Evolutionary conservation across 805 yeast species (phyloP), one percentile per base, ranked within the genome.

Genomic region (Candida morakotiae): DNA sequence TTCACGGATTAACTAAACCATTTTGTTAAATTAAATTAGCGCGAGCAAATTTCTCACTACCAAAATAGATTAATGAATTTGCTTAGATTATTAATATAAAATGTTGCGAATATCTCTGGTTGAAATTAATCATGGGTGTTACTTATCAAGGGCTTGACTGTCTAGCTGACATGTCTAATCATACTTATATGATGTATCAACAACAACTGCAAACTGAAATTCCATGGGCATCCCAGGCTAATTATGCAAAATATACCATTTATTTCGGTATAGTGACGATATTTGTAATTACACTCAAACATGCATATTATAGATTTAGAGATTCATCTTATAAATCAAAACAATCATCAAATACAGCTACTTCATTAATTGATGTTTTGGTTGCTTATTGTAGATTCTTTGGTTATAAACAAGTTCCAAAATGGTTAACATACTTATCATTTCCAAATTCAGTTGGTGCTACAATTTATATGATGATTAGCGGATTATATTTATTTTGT

Each of bases 181-280:
- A 41, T 6, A 50, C 37, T 17, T 68, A 56, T 37, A 40, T 31
- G 41, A 42, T 33, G 15, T 46, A 48, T 18, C 15, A 31, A 4
- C 40, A n/a, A 9, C 41, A 31, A 9, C 64, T 66, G 40, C 73
- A 67, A 39, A 48, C 50, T 0, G 53, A 46, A 4, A 47, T 58
- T 27, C 55, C 64, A 2, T 50, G 60, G 58, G 37, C 53, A 26
- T 45, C 40, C 34, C 54, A 60, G 37, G 38, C 56, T 1, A 18
- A 32, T 1, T 72, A 65, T 44, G 75, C 66, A 2, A 53, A 58
- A 22, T 62, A 60, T 37, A 58, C 71, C 11, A 43, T 63, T 1
- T 72, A 71, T 42, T 64, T 62, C 42, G 67, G 68, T 3, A 62
- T 53, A 8, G 73, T 63, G 2, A 47, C 64, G 5, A 48, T 70